Conservation (phyloP, 2,329 filamentous ascomycete genomes). For the Thielaviopsis ethacetica region DNA sequence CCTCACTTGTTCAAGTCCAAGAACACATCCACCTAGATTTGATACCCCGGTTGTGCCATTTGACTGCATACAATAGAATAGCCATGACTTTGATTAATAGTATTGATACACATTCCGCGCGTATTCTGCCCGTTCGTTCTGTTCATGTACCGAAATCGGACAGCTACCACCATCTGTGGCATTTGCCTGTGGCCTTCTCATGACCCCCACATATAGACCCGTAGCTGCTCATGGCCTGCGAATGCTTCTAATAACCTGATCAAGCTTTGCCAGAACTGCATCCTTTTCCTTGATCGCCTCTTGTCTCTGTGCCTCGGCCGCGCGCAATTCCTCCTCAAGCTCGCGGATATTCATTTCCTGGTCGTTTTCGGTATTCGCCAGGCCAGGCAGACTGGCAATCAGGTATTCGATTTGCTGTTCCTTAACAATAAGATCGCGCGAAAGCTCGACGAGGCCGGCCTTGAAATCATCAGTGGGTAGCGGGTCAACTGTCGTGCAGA, state of each 20-base stretch:
- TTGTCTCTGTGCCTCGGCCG: conserved; percentile 43
- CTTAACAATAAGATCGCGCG: conserved; percentile 60
- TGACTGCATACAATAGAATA: background rate
- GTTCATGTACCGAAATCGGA: background rate
- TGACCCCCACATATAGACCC: no score
- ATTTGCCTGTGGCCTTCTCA: no score
- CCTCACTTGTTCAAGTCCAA: conserved; percentile 67
- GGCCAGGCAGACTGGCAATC: conserved; percentile 57
- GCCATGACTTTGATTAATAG: background rate
- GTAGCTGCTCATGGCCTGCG: conserved; percentile 33
- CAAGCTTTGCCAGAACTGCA: conserved; percentile 41
- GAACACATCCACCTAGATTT: background rate
- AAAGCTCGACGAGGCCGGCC: conserved; percentile 53
- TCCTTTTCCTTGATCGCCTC: conserved; percentile 49
- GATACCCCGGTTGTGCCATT: background rate
- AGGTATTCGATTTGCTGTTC: conserved; percentile 71
- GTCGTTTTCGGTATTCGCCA: conserved; percentile 63
- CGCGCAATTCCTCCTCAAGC: conserved; percentile 47
- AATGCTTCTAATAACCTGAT: conserved; percentile 43
- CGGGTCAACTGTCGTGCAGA: conserved; percentile 33
- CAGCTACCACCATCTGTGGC: background rate
- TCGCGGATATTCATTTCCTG: conserved; percentile 53
- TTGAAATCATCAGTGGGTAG: conserved; percentile 48
- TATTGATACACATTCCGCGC: background rate
- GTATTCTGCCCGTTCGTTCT: background rate